Percentiles rank a stretch among this genome's conserved stretches.
Evolutionary conservation across 441 rosid species (phyloP).

Genomic region (Adansonia madagascariensis): DNA sequence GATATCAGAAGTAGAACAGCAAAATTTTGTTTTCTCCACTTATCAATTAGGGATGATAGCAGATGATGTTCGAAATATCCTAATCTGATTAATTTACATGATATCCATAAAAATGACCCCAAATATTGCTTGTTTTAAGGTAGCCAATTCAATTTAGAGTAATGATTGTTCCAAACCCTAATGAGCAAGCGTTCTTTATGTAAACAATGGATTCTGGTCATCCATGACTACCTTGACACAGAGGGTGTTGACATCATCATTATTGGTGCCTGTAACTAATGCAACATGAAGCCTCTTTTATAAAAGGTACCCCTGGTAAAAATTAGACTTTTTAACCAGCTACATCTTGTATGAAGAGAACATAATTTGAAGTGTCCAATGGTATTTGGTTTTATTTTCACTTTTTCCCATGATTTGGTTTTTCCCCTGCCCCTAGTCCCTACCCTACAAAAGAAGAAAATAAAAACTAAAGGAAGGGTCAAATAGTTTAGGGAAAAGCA

Average conservation of each 20-base stretch:
- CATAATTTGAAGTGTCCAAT: not conserved
- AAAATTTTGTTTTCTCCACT: no score
- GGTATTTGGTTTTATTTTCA: not conserved
- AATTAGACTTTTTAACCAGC: not conserved
- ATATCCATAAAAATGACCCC: not conserved
- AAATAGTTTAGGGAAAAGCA: not conserved
- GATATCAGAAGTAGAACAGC: no score
- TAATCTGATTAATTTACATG: not conserved
- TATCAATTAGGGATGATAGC: no score
- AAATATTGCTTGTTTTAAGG: not conserved
- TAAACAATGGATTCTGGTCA: not conserved
- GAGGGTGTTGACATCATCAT: slow-evolving; percentile 1
- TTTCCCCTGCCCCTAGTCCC: not conserved
- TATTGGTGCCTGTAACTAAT: not conserved
- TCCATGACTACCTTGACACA: not conserved
- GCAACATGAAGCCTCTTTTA: not conserved
- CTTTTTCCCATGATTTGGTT: not conserved
- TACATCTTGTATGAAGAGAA: not conserved
- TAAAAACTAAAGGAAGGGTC: no score
- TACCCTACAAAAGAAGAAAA: no score
- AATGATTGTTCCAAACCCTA: not conserved
- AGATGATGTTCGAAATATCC: not conserved
- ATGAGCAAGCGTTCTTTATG: not conserved
- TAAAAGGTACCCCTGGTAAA: not conserved
- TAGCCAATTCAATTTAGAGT: not conserved